Evolutionary conservation across 495 filamentous ascomycete species (phyloP).

Genomic region (Penicillium taxi): DNA sequence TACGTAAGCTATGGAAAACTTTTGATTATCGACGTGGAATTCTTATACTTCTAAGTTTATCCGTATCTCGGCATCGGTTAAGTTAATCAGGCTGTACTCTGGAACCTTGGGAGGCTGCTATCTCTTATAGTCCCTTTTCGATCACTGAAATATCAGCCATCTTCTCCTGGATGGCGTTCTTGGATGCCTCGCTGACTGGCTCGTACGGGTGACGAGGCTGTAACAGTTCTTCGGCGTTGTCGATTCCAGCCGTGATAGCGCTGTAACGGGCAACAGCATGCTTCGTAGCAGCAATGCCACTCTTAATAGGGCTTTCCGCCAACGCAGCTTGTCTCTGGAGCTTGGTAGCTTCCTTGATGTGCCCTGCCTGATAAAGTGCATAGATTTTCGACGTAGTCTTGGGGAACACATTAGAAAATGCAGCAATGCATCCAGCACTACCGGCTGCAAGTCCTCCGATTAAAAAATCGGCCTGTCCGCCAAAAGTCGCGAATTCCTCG

Average conservation of each 20-base stretch:
- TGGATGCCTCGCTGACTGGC: constrained; percentile 37
- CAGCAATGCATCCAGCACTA: constrained; percentile 53
- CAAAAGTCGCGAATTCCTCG: constrained; percentile 55
- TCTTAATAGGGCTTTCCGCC: constrained; percentile 76
- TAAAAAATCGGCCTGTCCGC: constrained; percentile 64
- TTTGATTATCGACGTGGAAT: too few relatives aligned
- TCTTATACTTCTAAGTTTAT: too few relatives aligned
- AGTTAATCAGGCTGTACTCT: too few relatives aligned
- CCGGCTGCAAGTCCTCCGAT: constrained; percentile 43
- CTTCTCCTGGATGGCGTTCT: constrained; percentile 35
- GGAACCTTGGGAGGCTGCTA: too few relatives aligned
- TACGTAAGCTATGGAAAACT: too few relatives aligned
- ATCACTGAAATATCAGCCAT: constrained; percentile 30
- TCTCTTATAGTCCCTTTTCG: constrained; percentile 9
- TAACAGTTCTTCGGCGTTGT: constrained; percentile 22
- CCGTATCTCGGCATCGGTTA: too few relatives aligned
- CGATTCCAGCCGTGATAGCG: constrained; percentile 18
- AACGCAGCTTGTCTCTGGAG: constrained; percentile 65
- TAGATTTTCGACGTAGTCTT: constrained; percentile 56
- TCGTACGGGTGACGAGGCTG: constrained; percentile 49
- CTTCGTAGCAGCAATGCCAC: constrained; percentile 62
- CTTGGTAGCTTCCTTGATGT: constrained; percentile 54
- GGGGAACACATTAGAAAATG: constrained; percentile 61
- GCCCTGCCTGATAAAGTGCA: constrained; percentile 54
- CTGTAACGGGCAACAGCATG: constrained; percentile 44